Evolutionary conservation across 73 alveolate genomes (phyloP).

Genomic region (Urostyla sp.): DNA sequence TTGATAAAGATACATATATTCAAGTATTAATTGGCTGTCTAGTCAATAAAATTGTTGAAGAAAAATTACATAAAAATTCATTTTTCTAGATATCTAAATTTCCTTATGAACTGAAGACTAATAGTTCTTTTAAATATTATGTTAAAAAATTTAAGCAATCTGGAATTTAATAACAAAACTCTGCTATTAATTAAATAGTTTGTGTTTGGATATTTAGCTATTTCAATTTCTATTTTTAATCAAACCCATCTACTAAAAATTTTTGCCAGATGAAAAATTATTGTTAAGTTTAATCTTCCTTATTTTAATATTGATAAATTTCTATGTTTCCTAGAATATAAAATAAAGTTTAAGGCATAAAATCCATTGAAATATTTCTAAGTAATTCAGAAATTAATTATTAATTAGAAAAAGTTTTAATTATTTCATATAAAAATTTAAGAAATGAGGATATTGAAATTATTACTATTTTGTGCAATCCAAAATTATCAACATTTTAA

Average conservation of each 20-base stretch:
- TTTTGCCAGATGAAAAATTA: background rate
- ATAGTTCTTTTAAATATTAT: slow-evolving; percentile 18
- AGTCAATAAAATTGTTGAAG: slow-evolving; percentile 18
- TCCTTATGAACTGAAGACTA: slow-evolving; percentile 11
- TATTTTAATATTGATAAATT: background rate
- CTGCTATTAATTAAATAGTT: slow-evolving; percentile 10
- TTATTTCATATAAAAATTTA: too few species aligned
- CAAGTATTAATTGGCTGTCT: slow-evolving; percentile 24
- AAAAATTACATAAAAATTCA: slow-evolving; percentile 25
- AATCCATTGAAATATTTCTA: too few species aligned
- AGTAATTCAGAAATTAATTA: too few species aligned
- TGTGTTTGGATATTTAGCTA: slow-evolving; percentile 10
- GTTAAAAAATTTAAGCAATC: slow-evolving; percentile 25
- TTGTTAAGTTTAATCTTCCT: background rate
- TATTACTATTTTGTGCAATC: too few species aligned
- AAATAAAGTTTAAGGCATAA: slow-evolving; percentile 36
- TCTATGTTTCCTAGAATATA: slow-evolving; percentile 3
- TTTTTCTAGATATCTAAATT: slow-evolving; percentile 13
- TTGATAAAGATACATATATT: slow-evolving; percentile 23
- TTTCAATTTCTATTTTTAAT: background rate
- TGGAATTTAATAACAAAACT: slow-evolving; percentile 31
- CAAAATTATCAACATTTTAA: too few species aligned
- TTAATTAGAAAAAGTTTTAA: too few species aligned
- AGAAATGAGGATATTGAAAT: too few species aligned
- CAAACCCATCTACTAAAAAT: background rate